Conservation (phyloP, 345 rosid species). For the Cardamine resedifolia region DNA sequence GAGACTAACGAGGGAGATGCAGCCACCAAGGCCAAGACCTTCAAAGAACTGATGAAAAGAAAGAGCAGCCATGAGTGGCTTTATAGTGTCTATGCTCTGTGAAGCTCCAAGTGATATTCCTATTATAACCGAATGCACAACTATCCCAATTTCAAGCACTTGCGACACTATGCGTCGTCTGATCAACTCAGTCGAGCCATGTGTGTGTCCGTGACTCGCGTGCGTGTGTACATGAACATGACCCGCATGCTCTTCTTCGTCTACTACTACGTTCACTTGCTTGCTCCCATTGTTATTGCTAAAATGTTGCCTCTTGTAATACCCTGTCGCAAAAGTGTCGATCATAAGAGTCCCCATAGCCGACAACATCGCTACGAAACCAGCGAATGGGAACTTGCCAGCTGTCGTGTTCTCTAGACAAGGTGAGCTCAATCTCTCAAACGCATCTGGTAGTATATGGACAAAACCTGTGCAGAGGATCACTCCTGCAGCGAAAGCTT, state of each 20-base stretch:
- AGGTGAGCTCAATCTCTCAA: constrained; percentile 42
- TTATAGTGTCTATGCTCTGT: constrained; percentile 47
- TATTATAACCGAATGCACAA: constrained; percentile 70
- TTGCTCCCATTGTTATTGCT: constrained; percentile 21
- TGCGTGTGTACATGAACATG: constrained; percentile 67
- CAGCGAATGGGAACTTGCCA: constrained; percentile 48
- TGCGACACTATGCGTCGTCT: constrained; percentile 52
- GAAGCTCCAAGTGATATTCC: constrained; percentile 73
- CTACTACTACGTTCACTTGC: constrained; percentile 34
- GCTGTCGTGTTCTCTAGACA: constrained; percentile 41
- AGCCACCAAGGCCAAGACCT: constrained; percentile 82
- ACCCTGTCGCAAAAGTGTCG: constrained; percentile 46
- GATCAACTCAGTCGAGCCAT: constrained; percentile 56
- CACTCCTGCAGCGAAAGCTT: constrained; percentile 55
- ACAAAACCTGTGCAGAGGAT: constrained; percentile 50
- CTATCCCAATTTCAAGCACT: constrained; percentile 71
- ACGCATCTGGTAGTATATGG: constrained; percentile 52
- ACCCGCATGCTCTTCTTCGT: constrained; percentile 49
- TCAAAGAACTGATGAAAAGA: constrained; percentile 82
- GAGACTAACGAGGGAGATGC: constrained; percentile 56
- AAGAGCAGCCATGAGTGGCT: constrained; percentile 63
- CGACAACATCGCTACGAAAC: constrained; percentile 48
- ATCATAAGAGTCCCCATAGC: constrained; percentile 49
- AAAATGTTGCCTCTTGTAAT: constrained; percentile 47
- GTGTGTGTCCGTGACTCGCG: constrained; percentile 62